phyloP scores from a whole-genome alignment of 2,329 filamentous ascomycete genomes.

The Daldinia eschscholtzii region DNA sequence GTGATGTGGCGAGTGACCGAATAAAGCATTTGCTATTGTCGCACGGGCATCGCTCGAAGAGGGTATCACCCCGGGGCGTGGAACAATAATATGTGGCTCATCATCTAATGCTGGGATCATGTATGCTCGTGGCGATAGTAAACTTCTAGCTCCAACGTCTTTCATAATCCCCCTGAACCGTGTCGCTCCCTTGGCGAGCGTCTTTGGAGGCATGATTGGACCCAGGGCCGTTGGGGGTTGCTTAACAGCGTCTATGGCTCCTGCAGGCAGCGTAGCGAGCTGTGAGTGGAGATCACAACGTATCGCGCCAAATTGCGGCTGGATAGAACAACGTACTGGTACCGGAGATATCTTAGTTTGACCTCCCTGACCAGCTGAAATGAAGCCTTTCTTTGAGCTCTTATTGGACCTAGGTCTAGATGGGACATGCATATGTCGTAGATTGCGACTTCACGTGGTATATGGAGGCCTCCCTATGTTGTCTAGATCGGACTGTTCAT shows the following conservation, averaged over 20 bases:
- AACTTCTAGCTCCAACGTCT: not conserved
- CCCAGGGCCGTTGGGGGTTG: slow-evolving; percentile 13
- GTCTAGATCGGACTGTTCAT: slow-evolving; percentile 36
- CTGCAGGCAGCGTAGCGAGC: slow-evolving; percentile 34
- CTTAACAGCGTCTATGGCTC: slow-evolving; percentile 25
- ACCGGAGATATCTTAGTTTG: slow-evolving; percentile 21
- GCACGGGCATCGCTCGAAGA: slow-evolving; percentile 35
- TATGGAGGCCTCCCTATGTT: slow-evolving; percentile 38
- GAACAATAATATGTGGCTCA: slow-evolving; percentile 45
- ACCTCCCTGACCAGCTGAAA: slow-evolving; percentile 43
- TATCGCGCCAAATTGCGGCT: slow-evolving; percentile 25
- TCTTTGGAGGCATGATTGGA: slow-evolving; percentile 27
- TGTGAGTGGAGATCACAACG: slow-evolving; percentile 22
- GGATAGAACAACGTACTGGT: slow-evolving; percentile 29
- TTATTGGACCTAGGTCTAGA: slow-evolving; percentile 41
- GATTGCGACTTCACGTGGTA: slow-evolving; percentile 41
- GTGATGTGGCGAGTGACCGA: slow-evolving; percentile 45
- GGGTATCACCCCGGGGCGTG: slow-evolving; percentile 49
- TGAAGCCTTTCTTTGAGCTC: slow-evolving; percentile 14
- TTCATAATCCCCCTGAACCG: slow-evolving; percentile 12
- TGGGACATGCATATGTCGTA: slow-evolving; percentile 43
- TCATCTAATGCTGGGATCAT: slow-evolving; percentile 17
- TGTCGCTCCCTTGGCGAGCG: slow-evolving; percentile 13
- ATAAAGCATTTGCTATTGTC: slow-evolving; percentile 32
- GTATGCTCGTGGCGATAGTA: slow-evolving; percentile 32